Evolutionary conservation across 2,329 filamentous ascomycete genomes (phyloP), one percentile per base, ranked within the genome.

Genomic region (Rutstroemia sp.): DNA sequence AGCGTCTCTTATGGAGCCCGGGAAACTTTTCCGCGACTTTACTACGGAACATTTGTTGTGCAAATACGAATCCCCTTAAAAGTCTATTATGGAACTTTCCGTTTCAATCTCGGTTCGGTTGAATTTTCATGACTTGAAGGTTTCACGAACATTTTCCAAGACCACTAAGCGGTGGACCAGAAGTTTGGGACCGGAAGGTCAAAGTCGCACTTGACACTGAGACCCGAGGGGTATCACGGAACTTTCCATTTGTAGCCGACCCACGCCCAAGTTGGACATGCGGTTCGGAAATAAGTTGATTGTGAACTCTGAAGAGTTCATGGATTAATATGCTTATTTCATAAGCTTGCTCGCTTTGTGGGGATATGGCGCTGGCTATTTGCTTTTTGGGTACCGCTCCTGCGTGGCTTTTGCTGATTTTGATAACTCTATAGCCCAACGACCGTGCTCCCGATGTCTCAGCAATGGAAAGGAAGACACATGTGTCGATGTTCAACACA

Each of bases 401-500:
- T 46, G 21, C 9, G n/a, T 47, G 23, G 27, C 19, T 27, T 47
- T 51, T 59, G 57, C 61, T 67, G 56, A 66, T 58, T 54, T n/a
- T 3, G 19, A 23, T 25, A 14, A 36, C 44, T 47, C 39, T 61
- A 67, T 67, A 87, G 84, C 87, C 51, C 86, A 89, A 70, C 79
- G 89, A 56, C 89, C 89, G 27, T 94, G 89, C 68, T 85, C 86
- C 27, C 81, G 89, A 68, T 94, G 89, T 68, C 74, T 87, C 36
- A 83, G 83, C 65, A 89, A 89, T 67, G 87, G 87, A 58, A 94
- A 92, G 66, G 78, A 92, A 76, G 87, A 91, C 57, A 79, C 84
- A 7, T 94, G 89, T 68, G 77, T 89, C 64, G 89, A 94, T 71
- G 88, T 94, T 36, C 86, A 90, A 67, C 89, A 94, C 72, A 94